Base-by-base conservation (phyloP, 176 grass and related monocot species). In the Avena insularis region DNA sequence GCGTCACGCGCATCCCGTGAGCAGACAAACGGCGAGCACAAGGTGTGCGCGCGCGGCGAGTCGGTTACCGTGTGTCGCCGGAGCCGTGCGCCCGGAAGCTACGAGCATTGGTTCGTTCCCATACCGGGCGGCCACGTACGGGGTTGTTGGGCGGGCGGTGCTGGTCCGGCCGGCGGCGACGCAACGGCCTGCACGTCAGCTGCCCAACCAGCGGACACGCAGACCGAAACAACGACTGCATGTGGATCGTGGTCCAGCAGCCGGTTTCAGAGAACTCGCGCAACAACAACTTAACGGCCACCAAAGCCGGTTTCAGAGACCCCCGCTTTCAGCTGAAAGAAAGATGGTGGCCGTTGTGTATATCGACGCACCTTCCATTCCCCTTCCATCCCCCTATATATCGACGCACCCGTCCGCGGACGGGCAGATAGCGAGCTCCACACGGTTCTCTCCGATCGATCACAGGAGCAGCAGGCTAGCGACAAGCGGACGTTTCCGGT, bases 321-420 rank as follows among this genome's bases (percentile, higher is more conserved):
- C 19, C 51, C 78, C 2, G 17, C 58, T 84, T 86, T 87, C 16
- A 49, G 59, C 51, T 65, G 75, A 62, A 46, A 51, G 14, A 15
- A 29, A 79, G 72, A 63, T 85, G 1, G 90, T 91, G 90, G 82
- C 2, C 16, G 51, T 88, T 88, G 90, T 85, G 86, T 91, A 88
- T 90, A 25, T 55, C 8, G 40, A 43, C 40, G 40, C 40, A 43
- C 40, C 40, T 23, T 13, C 43, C 3, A 13, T 27, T 29, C 73
- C 66, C 78, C 62, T 87, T 43, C 40, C 40, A 43, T 7, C 40
- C 5, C 40, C 40, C 40, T 43, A 88, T 85, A 88, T 90, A 25
- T 55, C 8, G 40, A 43, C 40, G 40, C 40, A 43, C 40, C 40
- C 40, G 40, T 43, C 40, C 15, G 6, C 20, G 21, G 59, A 36